A percentile compares a stretch with the other conserved stretches of the same genome.
These are phyloP conservation scores for Cladorrhinum samala DNA, from an alignment of 495 filamentous ascomycete species.

Conservation along the genomic window DNA sequence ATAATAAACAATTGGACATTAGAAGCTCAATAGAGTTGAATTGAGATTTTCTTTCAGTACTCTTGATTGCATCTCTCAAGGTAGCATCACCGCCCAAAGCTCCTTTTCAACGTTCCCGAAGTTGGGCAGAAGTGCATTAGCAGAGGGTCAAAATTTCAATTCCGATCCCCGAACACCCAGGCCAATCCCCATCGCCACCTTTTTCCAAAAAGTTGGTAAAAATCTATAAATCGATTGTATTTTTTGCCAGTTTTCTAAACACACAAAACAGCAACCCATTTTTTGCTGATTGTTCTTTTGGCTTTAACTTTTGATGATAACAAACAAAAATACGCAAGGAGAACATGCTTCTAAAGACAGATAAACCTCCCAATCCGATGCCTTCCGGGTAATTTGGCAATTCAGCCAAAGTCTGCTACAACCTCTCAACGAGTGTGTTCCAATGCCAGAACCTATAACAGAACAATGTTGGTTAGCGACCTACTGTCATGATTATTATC, in stretches of 20 bases:
- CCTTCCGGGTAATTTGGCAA: not conserved
- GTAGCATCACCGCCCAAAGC: too few relatives aligned
- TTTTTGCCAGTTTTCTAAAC: not conserved
- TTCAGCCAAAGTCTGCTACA: not conserved
- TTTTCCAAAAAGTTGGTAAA: too few relatives aligned
- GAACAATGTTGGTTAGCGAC: slow-evolving; percentile 2
- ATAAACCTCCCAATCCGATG: not conserved
- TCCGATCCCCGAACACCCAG: too few relatives aligned
- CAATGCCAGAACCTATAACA: slow-evolving; percentile 29
- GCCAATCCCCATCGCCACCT: too few relatives aligned
- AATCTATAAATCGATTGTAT: too few relatives aligned
- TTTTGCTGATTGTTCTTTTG: not conserved
- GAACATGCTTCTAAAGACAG: not conserved
- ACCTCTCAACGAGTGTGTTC: slow-evolving; percentile 9
- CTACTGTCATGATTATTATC: not conserved
- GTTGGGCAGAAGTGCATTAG: not conserved
- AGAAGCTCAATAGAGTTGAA: too few relatives aligned
- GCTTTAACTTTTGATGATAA: not conserved
- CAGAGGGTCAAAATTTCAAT: too few relatives aligned
- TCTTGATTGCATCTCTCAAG: too few relatives aligned
- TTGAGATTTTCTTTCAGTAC: too few relatives aligned
- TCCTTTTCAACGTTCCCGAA: not conserved
- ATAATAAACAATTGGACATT: too few relatives aligned
- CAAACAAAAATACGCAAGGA: not conserved
- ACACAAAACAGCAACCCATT: not conserved